Base-by-base conservation (phyloP, 1,284 basidiomycete species). In the Agaricales sp. region DNA sequence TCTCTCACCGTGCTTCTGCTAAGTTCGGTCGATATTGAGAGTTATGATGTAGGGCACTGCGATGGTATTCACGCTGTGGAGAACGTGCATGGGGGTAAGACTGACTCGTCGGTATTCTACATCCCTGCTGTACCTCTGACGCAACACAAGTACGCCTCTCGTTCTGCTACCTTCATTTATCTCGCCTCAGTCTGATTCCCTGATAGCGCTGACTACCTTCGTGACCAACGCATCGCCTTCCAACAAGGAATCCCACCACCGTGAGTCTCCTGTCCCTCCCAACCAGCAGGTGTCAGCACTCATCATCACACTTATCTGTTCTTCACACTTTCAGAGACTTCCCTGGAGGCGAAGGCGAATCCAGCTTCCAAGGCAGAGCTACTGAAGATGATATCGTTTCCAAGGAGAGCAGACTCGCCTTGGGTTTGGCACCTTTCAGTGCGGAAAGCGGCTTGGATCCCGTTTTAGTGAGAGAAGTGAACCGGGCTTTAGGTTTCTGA, bases 81-180 rank as follows among this genome's bases (percentile, higher is more conserved):
- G 59, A 53, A 59, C 3, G 61, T 69, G 20, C 85, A 90, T 59
- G 58, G 56, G 4, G 88, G 89, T 0, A 55, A 58, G 11, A 67
- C 66, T 2, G 83, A 89, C 56, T 86, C 85, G 0, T 82, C 80
- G 1, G 87, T 90, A 20, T 59, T 92, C 51, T 92, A 91, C 61
- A 90, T 90, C 51, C 88, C 87, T 0, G 79, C 86, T 2, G 79
- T 80, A 0, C 87, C 87, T 0, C 66, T 88, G 12, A 87, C 85
- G 0, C 46, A 70, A 23, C 63, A 74, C 51, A 89, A 87, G 80
- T 78, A 51, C 55, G 70, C 58, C 8, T 19, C n/a, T n/a, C n/a
- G n/a, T n/a, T n/a, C n/a, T n/a, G n/a, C n/a, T n/a, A n/a, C n/a
- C n/a, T n/a, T n/a, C n/a, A n/a, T n/a, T n/a, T n/a, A n/a, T n/a